Evolutionary conservation across 1,139 yeast species (phyloP).

Genomic region (Blastobotrys buckinghamii): DNA sequence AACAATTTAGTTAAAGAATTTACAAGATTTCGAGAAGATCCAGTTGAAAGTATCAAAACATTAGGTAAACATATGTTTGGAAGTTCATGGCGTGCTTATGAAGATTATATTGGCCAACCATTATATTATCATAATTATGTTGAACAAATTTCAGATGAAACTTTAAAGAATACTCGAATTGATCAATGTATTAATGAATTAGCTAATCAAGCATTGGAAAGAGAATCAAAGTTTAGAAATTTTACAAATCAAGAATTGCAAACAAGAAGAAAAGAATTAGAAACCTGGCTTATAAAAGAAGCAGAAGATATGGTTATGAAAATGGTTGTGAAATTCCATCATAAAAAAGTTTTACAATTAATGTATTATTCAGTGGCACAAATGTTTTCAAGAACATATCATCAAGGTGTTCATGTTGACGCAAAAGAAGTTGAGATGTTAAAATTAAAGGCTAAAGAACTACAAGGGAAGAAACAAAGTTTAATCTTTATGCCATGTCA

Average conservation of each 20-base stretch:
- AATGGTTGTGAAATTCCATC: constrained; percentile 35
- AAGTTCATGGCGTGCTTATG: constrained; percentile 36
- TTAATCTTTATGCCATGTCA: constrained; percentile 45
- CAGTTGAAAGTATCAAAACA: constrained; percentile 30
- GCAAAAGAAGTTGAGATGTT: constrained; percentile 32
- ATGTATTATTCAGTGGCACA: constrained; percentile 38
- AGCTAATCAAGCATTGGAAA: constrained; percentile 30
- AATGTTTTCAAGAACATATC: constrained; percentile 36
- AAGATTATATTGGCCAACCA: constrained; percentile 35
- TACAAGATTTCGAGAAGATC: constrained; percentile 34
- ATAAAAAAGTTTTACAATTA: constrained; percentile 29
- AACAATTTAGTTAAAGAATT: constrained; percentile 24
- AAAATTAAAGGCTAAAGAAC: constrained; percentile 32
- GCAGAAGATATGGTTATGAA: constrained; percentile 31
- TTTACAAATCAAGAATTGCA: constrained; percentile 20
- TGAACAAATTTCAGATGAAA: constrained; percentile 28
- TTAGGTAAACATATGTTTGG: constrained; percentile 32
- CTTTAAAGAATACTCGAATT: constrained; percentile 30
- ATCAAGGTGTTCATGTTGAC: constrained; percentile 40
- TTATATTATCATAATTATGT: constrained; percentile 33
- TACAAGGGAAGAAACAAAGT: constrained; percentile 34
- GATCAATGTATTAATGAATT: constrained; percentile 28
- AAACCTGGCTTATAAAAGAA: constrained; percentile 29
- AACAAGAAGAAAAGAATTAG: constrained; percentile 25
- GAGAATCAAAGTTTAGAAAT: constrained; percentile 25